Conservation (phyloP, 257 asterid species). For the Ophiorrhiza pumila region DNA sequence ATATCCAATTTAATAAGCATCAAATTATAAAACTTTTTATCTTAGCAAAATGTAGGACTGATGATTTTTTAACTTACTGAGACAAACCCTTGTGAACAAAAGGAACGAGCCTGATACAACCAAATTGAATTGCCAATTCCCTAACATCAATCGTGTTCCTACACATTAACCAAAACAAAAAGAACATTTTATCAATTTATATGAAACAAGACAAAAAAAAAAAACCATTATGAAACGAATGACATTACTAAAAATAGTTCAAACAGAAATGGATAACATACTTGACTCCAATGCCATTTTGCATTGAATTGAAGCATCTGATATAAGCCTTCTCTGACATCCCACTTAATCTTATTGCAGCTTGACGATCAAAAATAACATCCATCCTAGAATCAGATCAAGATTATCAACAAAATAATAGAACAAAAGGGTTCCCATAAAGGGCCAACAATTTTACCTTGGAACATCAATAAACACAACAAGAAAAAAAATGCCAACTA, state of each 20-base stretch:
- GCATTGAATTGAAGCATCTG: constrained; percentile 88
- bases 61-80: constrained; percentile 41
- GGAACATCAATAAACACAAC: background rate
- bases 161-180: background rate
- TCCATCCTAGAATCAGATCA: constrained; percentile 57
- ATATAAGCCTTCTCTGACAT: constrained; percentile 84
- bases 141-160: constrained; percentile 88
- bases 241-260: background rate
- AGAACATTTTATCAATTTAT: background rate
- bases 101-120: constrained; percentile 83
- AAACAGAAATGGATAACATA: constrained; percentile 26
- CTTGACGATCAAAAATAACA: constrained; percentile 65
- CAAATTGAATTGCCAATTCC: constrained; percentile 89
- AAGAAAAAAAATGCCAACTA: background rate
- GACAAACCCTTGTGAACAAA: constrained; percentile 66
- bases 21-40: background rate
- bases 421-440: background rate
- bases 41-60: background rate
- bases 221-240: constrained; percentile 9
- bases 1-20: background rate
- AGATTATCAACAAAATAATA: constrained; percentile 3
- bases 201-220: background rate
- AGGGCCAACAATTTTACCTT: background rate
- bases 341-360: constrained; percentile 76
- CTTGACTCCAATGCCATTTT: constrained; percentile 88